A percentile compares a stretch with the other conserved stretches of the same genome.
These are phyloP conservation scores for Diplodia corticola DNA, from an alignment of 2,329 filamentous ascomycete genomes.

Conservation along the genomic window DNA sequence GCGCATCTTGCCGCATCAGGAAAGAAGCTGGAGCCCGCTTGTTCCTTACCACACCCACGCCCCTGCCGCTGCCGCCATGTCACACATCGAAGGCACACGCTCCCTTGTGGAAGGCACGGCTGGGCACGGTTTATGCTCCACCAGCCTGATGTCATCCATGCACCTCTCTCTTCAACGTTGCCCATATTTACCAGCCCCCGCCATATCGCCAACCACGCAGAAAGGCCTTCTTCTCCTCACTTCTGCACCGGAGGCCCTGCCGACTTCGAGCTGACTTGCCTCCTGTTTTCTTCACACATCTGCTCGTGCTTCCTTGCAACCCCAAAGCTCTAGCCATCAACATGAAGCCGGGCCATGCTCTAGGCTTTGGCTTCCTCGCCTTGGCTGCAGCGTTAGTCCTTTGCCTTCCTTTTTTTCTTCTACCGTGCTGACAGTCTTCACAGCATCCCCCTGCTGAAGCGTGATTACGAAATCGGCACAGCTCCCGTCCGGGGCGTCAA, in stretches of 20 bases:
- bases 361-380: constrained; percentile 1
- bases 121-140: background rate
- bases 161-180: background rate
- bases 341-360: constrained; percentile 11
- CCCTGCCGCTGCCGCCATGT: background rate
- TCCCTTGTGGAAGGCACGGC: background rate
- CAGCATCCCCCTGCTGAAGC: constrained; percentile 7
- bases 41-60: background rate
- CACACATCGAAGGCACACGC: background rate
- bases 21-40: background rate
- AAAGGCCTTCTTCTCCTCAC: background rate
- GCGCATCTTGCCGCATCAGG: background rate
- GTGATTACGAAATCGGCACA: constrained; percentile 14
- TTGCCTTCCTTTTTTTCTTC: background rate
- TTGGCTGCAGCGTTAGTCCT: constrained; percentile 4
- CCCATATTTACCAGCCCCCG: background rate
- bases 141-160: constrained; percentile 20
- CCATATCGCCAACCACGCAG: background rate
- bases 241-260: background rate
- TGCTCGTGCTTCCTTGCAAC: background rate
- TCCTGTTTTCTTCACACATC: background rate
- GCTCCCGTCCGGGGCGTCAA: constrained; percentile 50
- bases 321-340: background rate
- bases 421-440: background rate
- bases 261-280: background rate